These are phyloP conservation scores for Salvia rosmarinus DNA, from an alignment of 257 asterid species.

Conservation along the genomic window DNA sequence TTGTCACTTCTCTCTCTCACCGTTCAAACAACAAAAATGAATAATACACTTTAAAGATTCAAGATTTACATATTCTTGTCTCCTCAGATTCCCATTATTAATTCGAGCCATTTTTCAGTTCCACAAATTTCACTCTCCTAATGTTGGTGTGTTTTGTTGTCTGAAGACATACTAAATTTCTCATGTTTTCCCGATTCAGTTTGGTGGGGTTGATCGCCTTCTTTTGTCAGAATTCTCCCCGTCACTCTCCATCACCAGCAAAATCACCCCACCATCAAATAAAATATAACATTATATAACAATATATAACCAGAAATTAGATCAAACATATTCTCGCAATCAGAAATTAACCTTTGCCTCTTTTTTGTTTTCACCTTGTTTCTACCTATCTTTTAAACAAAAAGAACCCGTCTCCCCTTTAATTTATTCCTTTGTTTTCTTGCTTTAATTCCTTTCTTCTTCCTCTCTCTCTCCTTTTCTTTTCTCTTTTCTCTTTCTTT, in stretches of 20 bases:
- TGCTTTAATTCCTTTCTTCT: slow-evolving; percentile 22
- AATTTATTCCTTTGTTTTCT: slow-evolving; percentile 18
- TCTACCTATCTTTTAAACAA: slow-evolving; percentile 34
- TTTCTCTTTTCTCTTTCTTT: too few relatives aligned
- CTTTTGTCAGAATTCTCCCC: slow-evolving; percentile 57
- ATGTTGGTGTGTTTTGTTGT: slow-evolving; percentile 22
- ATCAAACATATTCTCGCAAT: slow-evolving; percentile 20
- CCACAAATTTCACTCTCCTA: slow-evolving; percentile 8
- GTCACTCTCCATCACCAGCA: slow-evolving; percentile 18
- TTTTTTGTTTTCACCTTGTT: slow-evolving; percentile 8
- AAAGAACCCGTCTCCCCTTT: slow-evolving; percentile 34
- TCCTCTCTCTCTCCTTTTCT: not conserved
- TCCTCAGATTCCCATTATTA: slow-evolving; percentile 22
- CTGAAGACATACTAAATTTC: not conserved
- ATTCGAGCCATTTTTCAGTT: not conserved
- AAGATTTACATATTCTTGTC: slow-evolving; percentile 12
- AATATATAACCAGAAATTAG: slow-evolving; percentile 19
- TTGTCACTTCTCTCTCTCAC: slow-evolving; percentile 11
- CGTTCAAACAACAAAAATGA: not conserved
- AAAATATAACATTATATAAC: not conserved
- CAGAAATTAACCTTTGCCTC: slow-evolving; percentile 11
- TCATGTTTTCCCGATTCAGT: slow-evolving; percentile 37
- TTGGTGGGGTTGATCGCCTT: slow-evolving; percentile 77
- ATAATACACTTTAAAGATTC: not conserved
- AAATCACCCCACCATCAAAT: slow-evolving; percentile 25